phyloP scores from a whole-genome alignment of 2,329 filamentous ascomycete species.

The Pochonia chlamydosporia region DNA sequence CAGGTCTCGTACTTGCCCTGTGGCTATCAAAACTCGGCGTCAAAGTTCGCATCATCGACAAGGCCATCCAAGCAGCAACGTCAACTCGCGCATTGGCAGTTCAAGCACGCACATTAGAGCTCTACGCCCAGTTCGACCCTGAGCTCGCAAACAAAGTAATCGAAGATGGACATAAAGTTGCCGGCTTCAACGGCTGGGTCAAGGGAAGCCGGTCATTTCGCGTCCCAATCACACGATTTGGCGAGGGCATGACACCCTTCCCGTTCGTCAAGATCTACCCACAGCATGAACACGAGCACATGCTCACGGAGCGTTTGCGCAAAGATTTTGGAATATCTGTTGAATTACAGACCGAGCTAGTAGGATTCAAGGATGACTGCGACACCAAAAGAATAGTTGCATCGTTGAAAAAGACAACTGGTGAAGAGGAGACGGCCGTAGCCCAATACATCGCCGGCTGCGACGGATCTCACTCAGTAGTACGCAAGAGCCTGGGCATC shows the following conservation, averaged over 20 bases:
- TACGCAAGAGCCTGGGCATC: constrained; percentile 3
- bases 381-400: constrained; percentile 49
- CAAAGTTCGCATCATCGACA: constrained; percentile 38
- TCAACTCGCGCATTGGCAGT: constrained; percentile 1
- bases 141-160: neutral
- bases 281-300: constrained; percentile 38
- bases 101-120: constrained; percentile 2
- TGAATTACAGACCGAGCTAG: constrained; percentile 27
- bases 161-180: neutral
- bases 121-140: constrained; percentile 2
- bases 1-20: constrained; percentile 35
- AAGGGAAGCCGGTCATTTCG: neutral
- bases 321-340: neutral
- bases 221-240: neutral
- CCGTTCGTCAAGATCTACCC: neutral
- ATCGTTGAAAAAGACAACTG: constrained; percentile 13
- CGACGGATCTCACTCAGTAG: constrained; percentile 1
- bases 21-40: constrained; percentile 37
- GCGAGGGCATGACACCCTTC: neutral
- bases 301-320: constrained; percentile 30
- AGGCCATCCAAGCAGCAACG: constrained; percentile 37
- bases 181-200: constrained; percentile 2
- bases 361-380: constrained; percentile 54
- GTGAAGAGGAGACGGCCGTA: constrained; percentile 22
- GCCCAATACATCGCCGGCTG: constrained; percentile 13